Base-by-base conservation (phyloP, 169 alveolate species). In the Plasmodium falciparum region DNA sequence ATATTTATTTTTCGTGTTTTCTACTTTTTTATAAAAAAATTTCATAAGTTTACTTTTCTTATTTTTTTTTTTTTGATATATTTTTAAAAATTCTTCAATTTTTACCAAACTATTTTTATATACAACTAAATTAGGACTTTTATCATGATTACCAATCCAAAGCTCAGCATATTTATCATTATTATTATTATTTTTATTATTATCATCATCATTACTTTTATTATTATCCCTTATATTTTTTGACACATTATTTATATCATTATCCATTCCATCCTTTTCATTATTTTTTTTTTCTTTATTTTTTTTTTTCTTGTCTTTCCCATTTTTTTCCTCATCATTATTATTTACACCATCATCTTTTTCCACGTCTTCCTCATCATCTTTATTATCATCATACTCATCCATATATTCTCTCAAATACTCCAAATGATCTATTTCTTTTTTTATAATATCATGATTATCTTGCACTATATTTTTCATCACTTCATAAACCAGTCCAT, bases 91-190 rank as follows among this genome's bases (percentile, higher is more conserved):
- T 29, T 74, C 69, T 71, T 50, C 74, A 11, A 73, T 63, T 86
- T 47, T 47, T 65, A 73, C 26, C 86, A 73, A 33, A 54, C 50
- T 61, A 89, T 92, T 49, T 45, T 56, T 65, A 90, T 90, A 78
- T 3, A 65, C 56, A 12, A 78, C 71, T 49, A 78, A 78, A 29
- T 78, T 78, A 6, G 95, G 96, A 17, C 94, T 93, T 49, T 93
- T 88, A 20, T 54, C 88, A 61, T 94, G 96, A 61, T 88, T 88
- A 3, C 96, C 96, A 3, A 94, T 67, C 96, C 96, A 94, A 47
- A 94, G 59, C 70, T 94, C 96, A 22, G 96, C 94, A 54, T 88
- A 94, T 20, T 80, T 90, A 11, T 50, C 54, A 22, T 71, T 50
- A 11, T 70, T 1, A 3, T 70, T 70, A 24, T 70, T 70, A 24